Evolutionary conservation across 331 rosid genomes (phyloP).

Genomic region (Malus hybrid): DNA sequence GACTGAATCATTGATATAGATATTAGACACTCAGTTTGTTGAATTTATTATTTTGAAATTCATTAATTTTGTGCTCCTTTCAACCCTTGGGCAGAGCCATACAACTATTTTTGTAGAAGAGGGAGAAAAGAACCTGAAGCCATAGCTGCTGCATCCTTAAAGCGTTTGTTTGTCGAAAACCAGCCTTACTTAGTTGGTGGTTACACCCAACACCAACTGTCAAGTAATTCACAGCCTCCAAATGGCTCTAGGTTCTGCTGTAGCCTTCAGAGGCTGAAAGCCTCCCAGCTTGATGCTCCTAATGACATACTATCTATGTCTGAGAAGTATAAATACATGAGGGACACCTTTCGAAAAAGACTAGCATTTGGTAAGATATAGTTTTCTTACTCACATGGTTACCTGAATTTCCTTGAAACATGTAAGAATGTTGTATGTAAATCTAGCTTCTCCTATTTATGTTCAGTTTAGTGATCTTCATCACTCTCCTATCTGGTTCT

Average conservation of each 20-base stretch:
- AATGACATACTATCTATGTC: slow-evolving; percentile 67
- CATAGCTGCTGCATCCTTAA: slow-evolving; percentile 87
- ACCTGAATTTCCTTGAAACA: neutral
- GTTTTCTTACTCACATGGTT: neutral
- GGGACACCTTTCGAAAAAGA: slow-evolving; percentile 70
- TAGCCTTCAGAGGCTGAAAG: slow-evolving; percentile 55
- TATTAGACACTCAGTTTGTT: neutral
- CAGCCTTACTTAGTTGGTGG: slow-evolving; percentile 85
- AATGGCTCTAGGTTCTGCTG: slow-evolving; percentile 65
- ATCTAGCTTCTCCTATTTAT: neutral
- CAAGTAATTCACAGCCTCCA: slow-evolving; percentile 44
- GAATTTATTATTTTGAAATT: neutral
- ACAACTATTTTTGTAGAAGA: slow-evolving; percentile 81
- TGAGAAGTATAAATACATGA: slow-evolving; percentile 84
- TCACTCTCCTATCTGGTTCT: neutral
- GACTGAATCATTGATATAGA: neutral
- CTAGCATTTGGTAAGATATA: slow-evolving; percentile 77
- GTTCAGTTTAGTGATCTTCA: neutral
- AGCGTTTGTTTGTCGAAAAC: slow-evolving; percentile 90
- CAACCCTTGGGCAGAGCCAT: slow-evolving; percentile 59
- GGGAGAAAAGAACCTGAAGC: slow-evolving; percentile 98
- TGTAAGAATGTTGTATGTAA: neutral
- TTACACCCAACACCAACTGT: slow-evolving; percentile 66
- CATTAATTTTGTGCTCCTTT: neutral
- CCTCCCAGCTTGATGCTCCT: slow-evolving; percentile 56